Conservation (phyloP, 495 filamentous ascomycete genomes). For the Penicillium mononematosum region DNA sequence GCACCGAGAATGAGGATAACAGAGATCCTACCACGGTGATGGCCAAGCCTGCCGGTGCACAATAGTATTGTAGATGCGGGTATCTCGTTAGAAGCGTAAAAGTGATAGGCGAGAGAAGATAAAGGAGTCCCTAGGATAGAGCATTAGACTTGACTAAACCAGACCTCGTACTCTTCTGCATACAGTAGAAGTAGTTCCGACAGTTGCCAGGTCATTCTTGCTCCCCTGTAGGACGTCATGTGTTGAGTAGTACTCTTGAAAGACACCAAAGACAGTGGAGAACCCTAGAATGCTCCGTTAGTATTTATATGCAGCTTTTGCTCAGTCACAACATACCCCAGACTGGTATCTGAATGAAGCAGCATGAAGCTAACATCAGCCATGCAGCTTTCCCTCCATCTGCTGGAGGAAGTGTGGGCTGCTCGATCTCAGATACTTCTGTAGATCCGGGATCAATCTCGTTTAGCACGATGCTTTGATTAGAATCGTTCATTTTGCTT, state of each 20-base stretch:
- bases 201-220: constrained; percentile 46
- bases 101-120: constrained; percentile 53
- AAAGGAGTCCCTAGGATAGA: constrained; percentile 48
- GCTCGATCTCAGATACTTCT: constrained; percentile 32
- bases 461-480: constrained; percentile 7
- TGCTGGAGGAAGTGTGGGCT: constrained; percentile 47
- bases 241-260: constrained; percentile 47
- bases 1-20: constrained; percentile 51
- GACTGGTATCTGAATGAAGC: constrained; percentile 60
- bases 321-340: constrained; percentile 51
- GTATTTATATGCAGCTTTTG: neutral
- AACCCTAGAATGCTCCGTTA: constrained; percentile 36
- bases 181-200: constrained; percentile 51
- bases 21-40: constrained; percentile 39
- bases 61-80: constrained; percentile 42
- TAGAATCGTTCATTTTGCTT: constrained; percentile 11
- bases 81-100: constrained; percentile 51
- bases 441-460: constrained; percentile 10
- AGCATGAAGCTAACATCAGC: constrained; percentile 60
- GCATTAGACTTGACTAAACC: constrained; percentile 12
- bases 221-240: constrained; percentile 36
- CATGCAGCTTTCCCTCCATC: constrained; percentile 64
- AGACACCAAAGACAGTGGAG: constrained; percentile 51
- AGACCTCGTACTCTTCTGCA: neutral
- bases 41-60: constrained; percentile 41